These are phyloP conservation scores for Cicer yamashitae DNA, from an alignment of 306 rosid genomes.

Conservation along the genomic window DNA sequence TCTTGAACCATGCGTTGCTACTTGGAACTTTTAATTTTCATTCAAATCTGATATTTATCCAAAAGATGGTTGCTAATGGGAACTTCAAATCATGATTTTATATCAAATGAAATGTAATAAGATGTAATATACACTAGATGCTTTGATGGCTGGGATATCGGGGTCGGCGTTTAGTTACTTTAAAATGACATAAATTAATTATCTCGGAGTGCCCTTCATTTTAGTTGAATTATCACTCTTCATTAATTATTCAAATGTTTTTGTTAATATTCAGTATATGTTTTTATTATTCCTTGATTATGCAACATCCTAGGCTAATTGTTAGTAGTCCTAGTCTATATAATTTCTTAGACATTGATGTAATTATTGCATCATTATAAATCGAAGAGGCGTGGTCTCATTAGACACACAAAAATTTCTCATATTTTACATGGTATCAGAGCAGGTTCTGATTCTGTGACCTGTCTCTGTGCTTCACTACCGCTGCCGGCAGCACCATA, in stretches of 20 bases:
- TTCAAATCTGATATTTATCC: neutral
- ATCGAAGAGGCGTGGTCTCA: too few relatives aligned
- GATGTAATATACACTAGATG: neutral
- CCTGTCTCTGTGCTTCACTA: too few relatives aligned
- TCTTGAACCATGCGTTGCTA: neutral
- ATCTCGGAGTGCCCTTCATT: neutral
- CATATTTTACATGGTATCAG: too few relatives aligned
- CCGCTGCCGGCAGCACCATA: too few relatives aligned
- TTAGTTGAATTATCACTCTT: slow-evolving; percentile 28
- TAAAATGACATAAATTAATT: neutral
- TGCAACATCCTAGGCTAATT: too few relatives aligned
- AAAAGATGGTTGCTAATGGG: slow-evolving; percentile 13
- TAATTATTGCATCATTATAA: too few relatives aligned
- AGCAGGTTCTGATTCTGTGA: too few relatives aligned
- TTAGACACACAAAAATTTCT: too few relatives aligned
- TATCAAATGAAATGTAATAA: neutral
- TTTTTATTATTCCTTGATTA: too few relatives aligned
- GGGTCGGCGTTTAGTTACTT: slow-evolving; percentile 22
- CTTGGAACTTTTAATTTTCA: slow-evolving; percentile 5
- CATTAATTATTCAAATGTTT: neutral
- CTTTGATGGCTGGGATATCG: slow-evolving; percentile 30
- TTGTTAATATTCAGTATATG: too few relatives aligned
- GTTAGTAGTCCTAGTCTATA: too few relatives aligned
- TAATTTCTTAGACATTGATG: too few relatives aligned
- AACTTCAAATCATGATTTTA: slow-evolving; percentile 8